A percentile compares a stretch with the other conserved stretches of the same genome.
Evolutionary conservation across 1,139 yeast species (phyloP).

Genomic region (Arxiozyma slooffiae): DNA sequence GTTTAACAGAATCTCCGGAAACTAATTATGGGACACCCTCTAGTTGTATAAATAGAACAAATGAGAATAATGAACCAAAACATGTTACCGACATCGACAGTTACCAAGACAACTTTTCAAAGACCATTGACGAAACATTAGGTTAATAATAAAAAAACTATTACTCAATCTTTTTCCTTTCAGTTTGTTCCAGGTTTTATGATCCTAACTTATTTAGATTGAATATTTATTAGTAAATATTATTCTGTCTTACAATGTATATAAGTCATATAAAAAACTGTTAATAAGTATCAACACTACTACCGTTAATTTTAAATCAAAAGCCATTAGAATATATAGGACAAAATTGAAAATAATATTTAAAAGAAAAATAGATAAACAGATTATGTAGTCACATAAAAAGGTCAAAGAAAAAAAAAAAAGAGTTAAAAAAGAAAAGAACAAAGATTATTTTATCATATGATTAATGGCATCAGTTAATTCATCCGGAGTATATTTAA

Average conservation of each 20-base stretch:
- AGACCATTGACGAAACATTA: conserved; percentile 3
- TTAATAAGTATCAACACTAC: background rate
- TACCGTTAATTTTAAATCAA: background rate
- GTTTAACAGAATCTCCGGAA: background rate
- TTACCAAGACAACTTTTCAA: background rate
- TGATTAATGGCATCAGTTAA: conserved; percentile 24
- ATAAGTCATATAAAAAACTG: no score
- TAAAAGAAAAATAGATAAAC: no score
- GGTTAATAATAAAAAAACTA: background rate
- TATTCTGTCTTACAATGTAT: background rate
- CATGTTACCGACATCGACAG: background rate
- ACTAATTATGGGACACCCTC: background rate
- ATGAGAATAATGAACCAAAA: conserved; percentile 2
- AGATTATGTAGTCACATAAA: background rate
- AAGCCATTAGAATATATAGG: background rate
- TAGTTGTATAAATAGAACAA: background rate
- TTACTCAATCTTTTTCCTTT: background rate
- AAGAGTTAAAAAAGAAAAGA: no score
- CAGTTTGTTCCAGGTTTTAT: no score
- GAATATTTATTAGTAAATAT: background rate
- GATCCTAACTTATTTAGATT: no score
- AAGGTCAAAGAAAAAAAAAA: background rate
- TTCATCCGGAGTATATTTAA: conserved; percentile 35
- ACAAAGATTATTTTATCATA: conserved; percentile 23
- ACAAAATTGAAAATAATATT: no score